phyloP scores from a whole-genome alignment of 305 asterid genomes.

The Striga hermonthica region DNA sequence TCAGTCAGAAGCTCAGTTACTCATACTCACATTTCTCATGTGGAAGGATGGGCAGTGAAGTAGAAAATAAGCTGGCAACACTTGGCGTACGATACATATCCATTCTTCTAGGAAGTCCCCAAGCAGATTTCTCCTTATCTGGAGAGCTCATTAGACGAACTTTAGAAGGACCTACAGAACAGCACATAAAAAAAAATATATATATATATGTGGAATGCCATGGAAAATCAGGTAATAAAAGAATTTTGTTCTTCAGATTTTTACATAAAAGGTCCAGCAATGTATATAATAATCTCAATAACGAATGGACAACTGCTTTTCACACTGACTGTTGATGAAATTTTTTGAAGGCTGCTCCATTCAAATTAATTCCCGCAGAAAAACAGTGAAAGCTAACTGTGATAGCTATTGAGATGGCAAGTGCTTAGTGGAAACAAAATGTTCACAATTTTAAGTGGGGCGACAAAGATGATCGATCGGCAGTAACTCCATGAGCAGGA shows the following conservation, averaged over 20 bases:
- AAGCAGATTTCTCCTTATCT: slow-evolving; percentile 46
- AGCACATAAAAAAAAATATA: too few species aligned
- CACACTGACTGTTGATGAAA: slow-evolving; percentile 38
- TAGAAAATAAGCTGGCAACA: slow-evolving; percentile 83
- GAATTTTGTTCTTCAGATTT: slow-evolving; percentile 13
- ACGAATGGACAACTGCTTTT: slow-evolving; percentile 17
- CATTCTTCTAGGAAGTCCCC: slow-evolving; percentile 52
- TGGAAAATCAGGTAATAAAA: background rate
- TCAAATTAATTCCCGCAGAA: slow-evolving; percentile 43
- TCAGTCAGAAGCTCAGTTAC: slow-evolving; percentile 3
- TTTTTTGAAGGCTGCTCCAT: slow-evolving; percentile 47
- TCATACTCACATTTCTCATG: slow-evolving; percentile 58
- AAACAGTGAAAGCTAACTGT: slow-evolving; percentile 12
- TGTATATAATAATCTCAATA: slow-evolving; percentile 16
- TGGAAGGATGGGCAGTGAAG: slow-evolving; percentile 74
- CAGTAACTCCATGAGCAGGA: background rate
- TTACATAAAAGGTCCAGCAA: slow-evolving; percentile 11
- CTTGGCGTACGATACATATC: slow-evolving; percentile 46
- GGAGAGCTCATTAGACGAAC: slow-evolving; percentile 33
- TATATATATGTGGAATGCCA: background rate
- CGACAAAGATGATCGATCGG: too few species aligned
- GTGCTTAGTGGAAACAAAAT: background rate
- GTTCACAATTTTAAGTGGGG: background rate
- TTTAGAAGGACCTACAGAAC: slow-evolving; percentile 38
- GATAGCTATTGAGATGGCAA: background rate